Conservation (phyloP, 768 basidiomycete species). For the Candolleomyces eurysporus region DNA sequence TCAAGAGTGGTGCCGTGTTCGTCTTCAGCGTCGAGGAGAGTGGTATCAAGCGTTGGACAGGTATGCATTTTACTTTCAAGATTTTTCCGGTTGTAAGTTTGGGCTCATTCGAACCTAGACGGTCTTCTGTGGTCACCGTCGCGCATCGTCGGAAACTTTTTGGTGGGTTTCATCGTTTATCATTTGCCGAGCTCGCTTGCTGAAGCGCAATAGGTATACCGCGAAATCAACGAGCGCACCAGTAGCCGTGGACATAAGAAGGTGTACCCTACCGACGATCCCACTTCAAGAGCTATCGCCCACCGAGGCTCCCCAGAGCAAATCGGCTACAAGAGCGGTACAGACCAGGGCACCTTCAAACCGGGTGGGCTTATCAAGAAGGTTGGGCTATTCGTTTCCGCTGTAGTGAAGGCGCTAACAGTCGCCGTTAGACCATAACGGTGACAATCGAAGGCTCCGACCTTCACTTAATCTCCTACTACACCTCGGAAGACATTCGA, state of each 20-base stretch:
- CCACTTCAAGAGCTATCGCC: conserved; percentile 33
- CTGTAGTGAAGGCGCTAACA: background rate
- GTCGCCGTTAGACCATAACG: conserved; percentile 67
- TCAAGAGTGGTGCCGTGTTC: conserved; percentile 71
- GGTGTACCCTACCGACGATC: conserved; percentile 49
- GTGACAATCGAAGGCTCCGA: conserved; percentile 76
- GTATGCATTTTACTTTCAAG: conserved; percentile 25
- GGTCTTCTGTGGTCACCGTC: conserved; percentile 80
- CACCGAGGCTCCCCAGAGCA: conserved; percentile 43
- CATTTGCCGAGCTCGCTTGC: background rate
- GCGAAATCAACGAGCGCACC: conserved; percentile 72
- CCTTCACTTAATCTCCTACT: conserved; percentile 84
- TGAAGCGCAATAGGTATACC: conserved; percentile 58
- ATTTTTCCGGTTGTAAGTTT: conserved; percentile 15
- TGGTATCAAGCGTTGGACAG: conserved; percentile 88
- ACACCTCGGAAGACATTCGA: conserved; percentile 74
- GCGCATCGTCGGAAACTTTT: conserved; percentile 80
- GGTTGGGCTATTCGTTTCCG: conserved; percentile 30
- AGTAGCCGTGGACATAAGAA: conserved; percentile 55
- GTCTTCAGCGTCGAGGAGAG: conserved; percentile 89
- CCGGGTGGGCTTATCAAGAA: conserved; percentile 80
- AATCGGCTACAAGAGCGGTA: conserved; percentile 30
- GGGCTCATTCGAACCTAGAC: conserved; percentile 29
- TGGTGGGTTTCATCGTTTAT: conserved; percentile 44
- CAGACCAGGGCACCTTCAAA: conserved; percentile 62